Percentiles rank a stretch among this genome's conserved stretches.
Evolutionary conservation across 257 asterid species (phyloP).

Genomic region (Forsythia suspensa): DNA sequence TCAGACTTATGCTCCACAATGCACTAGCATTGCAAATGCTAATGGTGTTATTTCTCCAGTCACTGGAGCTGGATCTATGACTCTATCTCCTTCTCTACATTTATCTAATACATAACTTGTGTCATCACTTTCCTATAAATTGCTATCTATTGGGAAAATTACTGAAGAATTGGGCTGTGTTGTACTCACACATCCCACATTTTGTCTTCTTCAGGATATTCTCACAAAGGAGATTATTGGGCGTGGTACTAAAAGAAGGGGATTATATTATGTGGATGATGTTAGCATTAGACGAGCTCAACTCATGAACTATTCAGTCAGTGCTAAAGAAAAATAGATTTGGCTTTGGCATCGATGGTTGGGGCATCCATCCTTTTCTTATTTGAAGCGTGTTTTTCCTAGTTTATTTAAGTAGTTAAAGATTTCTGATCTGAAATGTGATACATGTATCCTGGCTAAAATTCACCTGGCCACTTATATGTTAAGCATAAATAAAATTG

Average conservation of each 20-base stretch:
- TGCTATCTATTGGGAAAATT: not conserved
- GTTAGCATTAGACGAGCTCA: not conserved
- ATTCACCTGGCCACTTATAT: not conserved
- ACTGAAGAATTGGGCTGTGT: not conserved
- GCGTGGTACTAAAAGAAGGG: not conserved
- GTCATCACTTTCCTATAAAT: not conserved
- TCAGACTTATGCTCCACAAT: not conserved
- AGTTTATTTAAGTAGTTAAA: too few species aligned
- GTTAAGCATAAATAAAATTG: not conserved
- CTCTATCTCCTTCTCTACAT: not conserved
- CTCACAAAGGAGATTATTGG: not conserved
- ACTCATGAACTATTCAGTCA: not conserved
- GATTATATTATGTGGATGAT: not conserved
- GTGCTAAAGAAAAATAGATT: not conserved
- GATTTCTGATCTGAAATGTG: not conserved
- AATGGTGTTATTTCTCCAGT: not conserved
- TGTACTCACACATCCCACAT: not conserved
- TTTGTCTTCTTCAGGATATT: not conserved
- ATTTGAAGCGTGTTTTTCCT: too few species aligned
- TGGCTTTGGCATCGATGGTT: not conserved
- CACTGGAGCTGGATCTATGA: not conserved
- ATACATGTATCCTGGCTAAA: not conserved
- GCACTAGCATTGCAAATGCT: not conserved
- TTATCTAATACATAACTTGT: not conserved
- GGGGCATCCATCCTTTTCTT: not conserved